These are phyloP conservation scores for Trichoderma hamatum DNA, from an alignment of 2,329 filamentous ascomycete genomes.

Conservation along the genomic window DNA sequence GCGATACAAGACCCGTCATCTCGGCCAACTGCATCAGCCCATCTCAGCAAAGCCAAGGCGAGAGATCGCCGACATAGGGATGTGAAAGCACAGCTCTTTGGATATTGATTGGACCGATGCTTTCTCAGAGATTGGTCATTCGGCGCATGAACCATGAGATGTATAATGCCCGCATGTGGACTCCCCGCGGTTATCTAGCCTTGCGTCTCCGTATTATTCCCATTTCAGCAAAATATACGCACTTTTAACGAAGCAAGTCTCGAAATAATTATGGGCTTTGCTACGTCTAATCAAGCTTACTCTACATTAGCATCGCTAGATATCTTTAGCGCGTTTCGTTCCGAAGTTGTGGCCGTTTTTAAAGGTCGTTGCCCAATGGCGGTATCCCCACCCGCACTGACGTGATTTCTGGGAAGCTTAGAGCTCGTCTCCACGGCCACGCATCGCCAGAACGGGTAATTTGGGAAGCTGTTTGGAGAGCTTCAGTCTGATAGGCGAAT, in stretches of 20 bases:
- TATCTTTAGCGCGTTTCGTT: conserved; percentile 4
- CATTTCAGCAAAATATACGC: conserved; percentile 11
- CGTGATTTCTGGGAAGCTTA: conserved; percentile 20
- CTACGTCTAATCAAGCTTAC: background rate
- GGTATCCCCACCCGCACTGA: conserved; percentile 25
- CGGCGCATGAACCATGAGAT: background rate
- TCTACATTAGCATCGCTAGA: background rate
- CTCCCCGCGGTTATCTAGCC: background rate
- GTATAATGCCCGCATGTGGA: background rate
- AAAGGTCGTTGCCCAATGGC: conserved; percentile 8
- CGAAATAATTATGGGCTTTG: background rate
- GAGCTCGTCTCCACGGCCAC: background rate
- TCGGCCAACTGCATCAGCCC: background rate
- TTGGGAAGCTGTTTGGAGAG: background rate
- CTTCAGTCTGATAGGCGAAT: background rate
- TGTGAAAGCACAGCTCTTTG: background rate
- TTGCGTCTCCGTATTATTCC: background rate
- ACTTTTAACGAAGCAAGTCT: background rate
- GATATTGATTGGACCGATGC: background rate
- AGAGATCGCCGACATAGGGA: background rate
- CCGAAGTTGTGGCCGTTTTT: background rate
- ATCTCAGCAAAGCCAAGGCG: background rate
- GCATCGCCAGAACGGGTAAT: conserved; percentile 22
- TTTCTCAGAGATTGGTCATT: background rate
- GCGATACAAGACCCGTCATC: background rate